Evolutionary conservation across 2,329 filamentous ascomycete genomes (phyloP).

Genomic region (Hypomyces rosellus): DNA sequence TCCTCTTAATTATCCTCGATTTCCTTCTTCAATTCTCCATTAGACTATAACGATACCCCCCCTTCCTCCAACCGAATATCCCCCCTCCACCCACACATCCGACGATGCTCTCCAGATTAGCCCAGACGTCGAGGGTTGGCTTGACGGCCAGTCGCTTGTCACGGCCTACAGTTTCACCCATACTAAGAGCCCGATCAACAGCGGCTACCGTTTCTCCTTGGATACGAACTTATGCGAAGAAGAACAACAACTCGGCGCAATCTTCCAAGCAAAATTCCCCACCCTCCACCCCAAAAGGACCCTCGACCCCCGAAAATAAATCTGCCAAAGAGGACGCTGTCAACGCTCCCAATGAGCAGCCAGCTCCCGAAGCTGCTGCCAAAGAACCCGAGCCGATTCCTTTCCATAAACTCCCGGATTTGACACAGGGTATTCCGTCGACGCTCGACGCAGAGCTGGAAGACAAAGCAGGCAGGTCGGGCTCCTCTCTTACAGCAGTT

Average conservation of each 20-base stretch:
- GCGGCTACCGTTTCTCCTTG: constrained; percentile 19
- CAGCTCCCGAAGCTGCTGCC: constrained; percentile 10
- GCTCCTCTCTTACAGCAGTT: constrained; percentile 28
- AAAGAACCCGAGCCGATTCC: constrained; percentile 40
- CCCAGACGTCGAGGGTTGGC: constrained; percentile 28
- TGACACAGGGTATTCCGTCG: constrained; percentile 91
- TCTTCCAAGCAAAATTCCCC: constrained; percentile 3
- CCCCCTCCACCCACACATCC: constrained; percentile 4
- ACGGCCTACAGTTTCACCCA: constrained; percentile 19
- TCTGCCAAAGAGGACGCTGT: background rate
- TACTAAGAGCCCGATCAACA: constrained; percentile 20
- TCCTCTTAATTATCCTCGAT: background rate
- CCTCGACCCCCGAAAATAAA: constrained; percentile 6
- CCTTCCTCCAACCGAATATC: background rate
- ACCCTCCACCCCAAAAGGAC: background rate
- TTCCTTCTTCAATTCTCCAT: background rate
- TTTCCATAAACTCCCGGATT: constrained; percentile 71
- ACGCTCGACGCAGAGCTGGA: constrained; percentile 74
- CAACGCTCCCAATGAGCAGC: background rate
- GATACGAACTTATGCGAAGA: constrained; percentile 24
- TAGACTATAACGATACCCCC: background rate
- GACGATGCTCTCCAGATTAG: constrained; percentile 36
- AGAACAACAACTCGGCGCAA: constrained; percentile 13
- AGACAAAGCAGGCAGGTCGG: constrained; percentile 30
- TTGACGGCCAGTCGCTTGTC: constrained; percentile 24